Evolutionary conservation across 352 stramenopile species (phyloP).

Genomic region (Phytophthora ohioensis): DNA sequence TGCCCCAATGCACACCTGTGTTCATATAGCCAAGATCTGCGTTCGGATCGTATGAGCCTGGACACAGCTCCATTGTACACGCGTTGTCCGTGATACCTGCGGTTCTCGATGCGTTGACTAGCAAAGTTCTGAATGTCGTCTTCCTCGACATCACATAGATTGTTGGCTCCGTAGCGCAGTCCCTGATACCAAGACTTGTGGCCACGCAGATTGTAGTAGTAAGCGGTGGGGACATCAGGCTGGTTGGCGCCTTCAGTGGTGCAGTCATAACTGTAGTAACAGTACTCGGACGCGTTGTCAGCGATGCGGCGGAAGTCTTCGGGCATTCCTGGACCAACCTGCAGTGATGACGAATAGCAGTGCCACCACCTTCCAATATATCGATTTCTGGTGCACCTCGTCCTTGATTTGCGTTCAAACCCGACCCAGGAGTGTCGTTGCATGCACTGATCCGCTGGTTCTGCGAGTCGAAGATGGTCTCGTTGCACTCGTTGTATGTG

Average conservation of each 20-base stretch:
- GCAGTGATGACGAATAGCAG: slow-evolving; percentile 82
- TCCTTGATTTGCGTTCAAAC: slow-evolving; percentile 55
- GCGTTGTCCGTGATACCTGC: too few relatives aligned
- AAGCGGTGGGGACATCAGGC: too few relatives aligned
- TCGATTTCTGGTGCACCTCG: slow-evolving; percentile 39
- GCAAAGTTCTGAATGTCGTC: too few relatives aligned
- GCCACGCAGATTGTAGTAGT: too few relatives aligned
- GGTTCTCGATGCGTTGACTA: too few relatives aligned
- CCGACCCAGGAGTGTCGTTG: slow-evolving; percentile 86
- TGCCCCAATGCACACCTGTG: slow-evolving; percentile 34
- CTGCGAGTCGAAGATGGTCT: slow-evolving; percentile 27
- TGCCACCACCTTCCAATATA: slow-evolving; percentile 33
- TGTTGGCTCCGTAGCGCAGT: too few relatives aligned
- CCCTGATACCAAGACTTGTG: too few relatives aligned
- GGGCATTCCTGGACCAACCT: slow-evolving; percentile 66
- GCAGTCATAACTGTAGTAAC: slow-evolving; percentile 32
- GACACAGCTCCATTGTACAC: not conserved
- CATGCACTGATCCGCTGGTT: slow-evolving; percentile 71
- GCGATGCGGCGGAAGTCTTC: slow-evolving; percentile 39
- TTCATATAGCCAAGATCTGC: slow-evolving; percentile 37
- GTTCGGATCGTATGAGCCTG: slow-evolving; percentile 40
- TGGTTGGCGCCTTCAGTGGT: too few relatives aligned
- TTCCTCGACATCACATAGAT: too few relatives aligned
- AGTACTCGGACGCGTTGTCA: slow-evolving; percentile 34
- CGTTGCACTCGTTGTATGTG: slow-evolving; percentile 90